Evolutionary conservation across 495 filamentous ascomycete genomes (phyloP).

Genomic region (Penicillium ochrochloron): DNA sequence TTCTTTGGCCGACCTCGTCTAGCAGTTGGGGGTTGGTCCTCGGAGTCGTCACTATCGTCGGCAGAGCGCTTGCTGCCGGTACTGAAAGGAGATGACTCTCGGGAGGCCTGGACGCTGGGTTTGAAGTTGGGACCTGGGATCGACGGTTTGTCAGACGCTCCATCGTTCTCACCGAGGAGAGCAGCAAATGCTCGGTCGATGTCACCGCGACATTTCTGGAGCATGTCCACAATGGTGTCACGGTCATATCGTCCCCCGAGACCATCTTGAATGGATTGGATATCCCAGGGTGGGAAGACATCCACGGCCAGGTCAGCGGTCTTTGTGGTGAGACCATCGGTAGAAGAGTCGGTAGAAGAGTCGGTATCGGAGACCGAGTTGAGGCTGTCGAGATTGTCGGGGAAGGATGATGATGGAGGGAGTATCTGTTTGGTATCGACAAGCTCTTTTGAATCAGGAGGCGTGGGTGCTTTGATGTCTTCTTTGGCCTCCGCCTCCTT

Average conservation of each 20-base stretch:
- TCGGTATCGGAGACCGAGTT: slow-evolving; percentile 27
- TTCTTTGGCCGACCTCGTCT: slow-evolving; percentile 41
- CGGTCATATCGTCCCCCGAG: slow-evolving; percentile 61
- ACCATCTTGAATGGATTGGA: slow-evolving; percentile 60
- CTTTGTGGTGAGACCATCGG: slow-evolving; percentile 6
- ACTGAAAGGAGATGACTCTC: slow-evolving; percentile 52
- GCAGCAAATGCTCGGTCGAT: slow-evolving; percentile 62
- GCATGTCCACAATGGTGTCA: slow-evolving; percentile 57
- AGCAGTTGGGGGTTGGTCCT: slow-evolving; percentile 35
- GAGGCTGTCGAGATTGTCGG: slow-evolving; percentile 22
- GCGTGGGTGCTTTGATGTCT: slow-evolving; percentile 23
- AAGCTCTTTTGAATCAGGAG: neutral
- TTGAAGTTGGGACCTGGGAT: slow-evolving; percentile 40
- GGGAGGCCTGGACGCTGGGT: slow-evolving; percentile 43
- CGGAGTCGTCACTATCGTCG: slow-evolving; percentile 49
- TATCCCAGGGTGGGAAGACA: slow-evolving; percentile 60
- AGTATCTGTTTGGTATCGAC: neutral
- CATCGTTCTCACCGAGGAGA: slow-evolving; percentile 56
- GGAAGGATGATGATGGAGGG: neutral
- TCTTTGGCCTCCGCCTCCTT: slow-evolving; percentile 28
- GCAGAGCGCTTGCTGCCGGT: slow-evolving; percentile 56
- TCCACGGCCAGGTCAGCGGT: slow-evolving; percentile 43
- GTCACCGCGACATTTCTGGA: slow-evolving; percentile 64
- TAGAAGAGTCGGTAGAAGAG: neutral
- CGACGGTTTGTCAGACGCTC: slow-evolving; percentile 29